Evolutionary conservation across 768 basidiomycete genomes (phyloP), one percentile per base, ranked within the genome.

Genomic region (Suillus spraguei): DNA sequence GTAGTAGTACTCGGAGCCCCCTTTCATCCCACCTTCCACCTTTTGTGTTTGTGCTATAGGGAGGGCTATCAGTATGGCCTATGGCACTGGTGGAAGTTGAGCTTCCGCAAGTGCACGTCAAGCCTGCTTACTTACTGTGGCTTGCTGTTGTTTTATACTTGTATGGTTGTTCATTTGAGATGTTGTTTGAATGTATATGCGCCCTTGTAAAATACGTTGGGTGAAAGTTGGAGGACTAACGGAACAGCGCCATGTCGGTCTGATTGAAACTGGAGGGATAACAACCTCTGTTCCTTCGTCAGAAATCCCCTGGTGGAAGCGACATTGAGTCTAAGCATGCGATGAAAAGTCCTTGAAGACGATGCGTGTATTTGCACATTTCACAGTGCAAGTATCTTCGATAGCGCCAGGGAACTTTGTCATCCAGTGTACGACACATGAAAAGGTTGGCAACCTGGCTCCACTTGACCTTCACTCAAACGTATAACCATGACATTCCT

Each of bases 111-210:
- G 17, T 39, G 55, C 38, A 28, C 16, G 55, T 39, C 39, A 14
- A 3, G 55, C 5, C 38, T 56, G 7, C 24, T 24, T 49, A 49
- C 46, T 47, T 49, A 56, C 55, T 24, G 10, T 33, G 6, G 38
- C 24, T 39, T n/a, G 52, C 38, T 28, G 22, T 38, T 56, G 38
- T 56, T 56, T 24, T 24, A 58, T 58, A 58, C 24, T 58, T 58
- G 56, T 58, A 58, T 28, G 39, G 41, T 58, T 58, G 56, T 41
- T 41, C 56, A 41, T 58, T 41, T 41, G 3, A 58, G 38, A 24
- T 28, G 39, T 41, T 41, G 56, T 58, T 32, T 20, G 39, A 28
- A 20, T 41, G 24, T 11, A 10, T 20, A 32, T 41, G 14, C 39
- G 55, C 38, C 13, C 38, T 28, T 28, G 14, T 49, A 49, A 6